Percentiles rank a stretch among this genome's conserved stretches.
Conservation (phyloP, 352 stramenopile genomes). For the Hyaloperonospora brassicae region DNA sequence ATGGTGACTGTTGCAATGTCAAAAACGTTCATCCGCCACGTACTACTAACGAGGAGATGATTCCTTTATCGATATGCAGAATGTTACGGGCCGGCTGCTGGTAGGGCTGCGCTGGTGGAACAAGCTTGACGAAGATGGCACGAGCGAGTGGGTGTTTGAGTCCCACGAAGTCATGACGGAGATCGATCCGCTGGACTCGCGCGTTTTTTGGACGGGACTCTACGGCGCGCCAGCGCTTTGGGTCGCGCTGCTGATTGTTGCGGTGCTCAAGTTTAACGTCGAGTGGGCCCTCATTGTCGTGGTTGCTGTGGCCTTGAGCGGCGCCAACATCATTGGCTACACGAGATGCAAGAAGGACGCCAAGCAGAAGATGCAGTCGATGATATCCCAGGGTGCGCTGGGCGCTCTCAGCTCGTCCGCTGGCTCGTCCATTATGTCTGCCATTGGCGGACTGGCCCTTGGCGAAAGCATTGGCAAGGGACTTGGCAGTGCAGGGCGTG, state of each 20-base stretch:
- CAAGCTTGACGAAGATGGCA: constrained; percentile 91
- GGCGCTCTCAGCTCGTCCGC: constrained; percentile 57
- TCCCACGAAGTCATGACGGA: constrained; percentile 87
- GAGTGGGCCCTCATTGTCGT: constrained; percentile 91
- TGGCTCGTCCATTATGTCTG: constrained; percentile 70
- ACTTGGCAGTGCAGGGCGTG: constrained; percentile 4
- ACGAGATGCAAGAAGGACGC: constrained; percentile 93
- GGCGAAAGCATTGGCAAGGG: constrained; percentile 14
- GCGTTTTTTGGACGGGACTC: constrained; percentile 94
- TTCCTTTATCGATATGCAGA: constrained; percentile 26
- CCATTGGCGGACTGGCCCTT: constrained; percentile 60
- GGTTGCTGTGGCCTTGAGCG: constrained; percentile 89
- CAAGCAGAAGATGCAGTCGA: constrained; percentile 74
- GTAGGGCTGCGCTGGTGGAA: constrained; percentile 98
- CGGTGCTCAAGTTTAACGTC: constrained; percentile 90
- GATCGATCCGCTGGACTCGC: constrained; percentile 83
- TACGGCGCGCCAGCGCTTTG: constrained; percentile 91
- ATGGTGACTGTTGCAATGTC: not conserved
- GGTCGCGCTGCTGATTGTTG: constrained; percentile 87
- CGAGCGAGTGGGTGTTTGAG: constrained; percentile 96
- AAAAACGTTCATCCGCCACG: too few relatives aligned
- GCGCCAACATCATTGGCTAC: constrained; percentile 97
- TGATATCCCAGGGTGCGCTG: constrained; percentile 72
- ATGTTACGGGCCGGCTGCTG: constrained; percentile 80
- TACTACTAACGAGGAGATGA: too few relatives aligned